phyloP scores from a whole-genome alignment of 345 rosid genomes.

The Pugionium dolabratum region DNA sequence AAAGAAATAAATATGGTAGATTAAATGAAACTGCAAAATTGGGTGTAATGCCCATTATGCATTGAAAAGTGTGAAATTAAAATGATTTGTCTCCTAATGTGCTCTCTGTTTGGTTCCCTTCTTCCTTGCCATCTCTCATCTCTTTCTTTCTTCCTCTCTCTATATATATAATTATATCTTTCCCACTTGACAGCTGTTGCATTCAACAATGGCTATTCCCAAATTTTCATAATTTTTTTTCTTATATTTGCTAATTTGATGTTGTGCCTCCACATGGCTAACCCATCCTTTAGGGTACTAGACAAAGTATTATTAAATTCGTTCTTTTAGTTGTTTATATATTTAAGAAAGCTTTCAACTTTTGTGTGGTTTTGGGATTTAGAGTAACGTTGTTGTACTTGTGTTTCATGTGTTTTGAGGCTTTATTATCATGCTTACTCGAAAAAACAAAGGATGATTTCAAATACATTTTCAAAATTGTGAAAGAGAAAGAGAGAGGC shows the following conservation, averaged over 20 bases:
- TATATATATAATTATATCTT: slow-evolving; percentile 15
- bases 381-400: slow-evolving; percentile 18
- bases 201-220: slow-evolving; percentile 42
- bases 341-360: slow-evolving; percentile 16
- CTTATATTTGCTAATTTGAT: slow-evolving; percentile 35
- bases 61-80: slow-evolving; percentile 34
- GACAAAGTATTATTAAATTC: slow-evolving; percentile 32
- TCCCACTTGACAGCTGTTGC: slow-evolving; percentile 33
- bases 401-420: slow-evolving; percentile 34
- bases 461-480: no score
- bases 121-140: slow-evolving; percentile 44
- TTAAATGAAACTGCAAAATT: slow-evolving; percentile 29
- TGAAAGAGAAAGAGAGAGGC: background rate
- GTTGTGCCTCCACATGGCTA: slow-evolving; percentile 42
- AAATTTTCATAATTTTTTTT: slow-evolving; percentile 29
- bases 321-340: slow-evolving; percentile 21
- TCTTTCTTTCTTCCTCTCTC: slow-evolving; percentile 12
- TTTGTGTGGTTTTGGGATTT: slow-evolving; percentile 31
- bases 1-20: slow-evolving; percentile 23
- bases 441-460: no score
- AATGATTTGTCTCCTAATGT: slow-evolving; percentile 68
- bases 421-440: slow-evolving; percentile 1
- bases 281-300: slow-evolving; percentile 42
- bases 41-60: slow-evolving; percentile 45
- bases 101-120: slow-evolving; percentile 77